Evolutionary conservation across 2,329 filamentous ascomycete genomes (phyloP).

Genomic region (Penicillium sp.): DNA sequence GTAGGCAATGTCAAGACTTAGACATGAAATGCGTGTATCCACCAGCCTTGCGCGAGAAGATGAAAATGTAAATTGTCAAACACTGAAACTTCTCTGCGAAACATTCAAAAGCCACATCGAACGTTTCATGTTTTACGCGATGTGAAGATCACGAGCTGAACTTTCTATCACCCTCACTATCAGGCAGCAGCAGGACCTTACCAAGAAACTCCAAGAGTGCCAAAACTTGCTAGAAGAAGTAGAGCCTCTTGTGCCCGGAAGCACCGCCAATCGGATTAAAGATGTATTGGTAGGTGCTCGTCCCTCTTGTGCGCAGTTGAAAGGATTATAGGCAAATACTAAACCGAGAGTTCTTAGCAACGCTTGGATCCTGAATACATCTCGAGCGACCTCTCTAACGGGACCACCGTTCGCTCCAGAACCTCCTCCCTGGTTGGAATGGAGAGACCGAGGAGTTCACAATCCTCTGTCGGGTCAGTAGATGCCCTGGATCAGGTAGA

Average conservation of each 20-base stretch:
- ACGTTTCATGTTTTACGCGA: not conserved
- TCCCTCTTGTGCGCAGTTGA: not conserved
- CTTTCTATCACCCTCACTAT: not conserved
- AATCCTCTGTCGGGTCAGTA: constrained; percentile 18
- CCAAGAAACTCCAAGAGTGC: constrained; percentile 9
- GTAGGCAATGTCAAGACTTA: constrained; percentile 46
- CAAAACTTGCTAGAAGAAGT: constrained; percentile 14
- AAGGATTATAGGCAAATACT: not conserved
- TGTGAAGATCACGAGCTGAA: constrained; percentile 2
- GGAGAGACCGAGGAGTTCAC: constrained; percentile 6
- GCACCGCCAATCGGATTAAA: constrained; percentile 7
- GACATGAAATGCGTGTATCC: constrained; percentile 45
- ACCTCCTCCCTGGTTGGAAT: not conserved
- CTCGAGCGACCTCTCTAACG: not conserved
- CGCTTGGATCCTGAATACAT: not conserved
- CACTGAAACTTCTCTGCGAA: not conserved
- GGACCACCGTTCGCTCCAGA: not conserved
- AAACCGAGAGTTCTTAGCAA: not conserved
- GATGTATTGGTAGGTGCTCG: constrained; percentile 11
- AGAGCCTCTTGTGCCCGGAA: not conserved
- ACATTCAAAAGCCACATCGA: not conserved
- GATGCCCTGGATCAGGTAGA: constrained; percentile 16
- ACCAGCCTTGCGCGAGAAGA: constrained; percentile 43
- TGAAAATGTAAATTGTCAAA: constrained; percentile 37
- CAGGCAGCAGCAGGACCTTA: constrained; percentile 13